These are phyloP conservation scores for Ananas comosus DNA, from an alignment of 176 grass and related monocot genomes.

Conservation along the genomic window DNA sequence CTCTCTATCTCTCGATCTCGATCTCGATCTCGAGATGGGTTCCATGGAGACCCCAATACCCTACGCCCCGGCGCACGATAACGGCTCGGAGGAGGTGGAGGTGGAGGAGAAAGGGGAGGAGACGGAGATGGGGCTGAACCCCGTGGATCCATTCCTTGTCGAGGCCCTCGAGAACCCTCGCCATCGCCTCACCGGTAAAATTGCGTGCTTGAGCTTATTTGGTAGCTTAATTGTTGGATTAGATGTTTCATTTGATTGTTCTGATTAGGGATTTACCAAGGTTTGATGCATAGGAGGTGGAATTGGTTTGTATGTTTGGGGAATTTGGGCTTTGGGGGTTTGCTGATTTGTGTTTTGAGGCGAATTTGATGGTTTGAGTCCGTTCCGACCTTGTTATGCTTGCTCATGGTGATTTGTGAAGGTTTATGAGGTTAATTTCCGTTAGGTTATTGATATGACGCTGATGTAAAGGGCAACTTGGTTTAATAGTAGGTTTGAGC, in stretches of 20 bases:
- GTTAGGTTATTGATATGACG: no score
- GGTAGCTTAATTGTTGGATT: conserved; percentile 13
- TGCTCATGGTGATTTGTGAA: no score
- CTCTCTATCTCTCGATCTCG: background rate
- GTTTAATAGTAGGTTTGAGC: no score
- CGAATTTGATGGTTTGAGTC: background rate
- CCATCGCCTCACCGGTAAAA: conserved; percentile 38
- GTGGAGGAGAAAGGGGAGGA: background rate
- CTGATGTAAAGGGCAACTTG: no score
- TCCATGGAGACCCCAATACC: background rate
- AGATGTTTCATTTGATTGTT: background rate
- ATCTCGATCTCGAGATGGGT: background rate
- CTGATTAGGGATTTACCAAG: background rate
- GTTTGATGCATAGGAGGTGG: background rate
- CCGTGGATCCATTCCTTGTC: conserved; percentile 37
- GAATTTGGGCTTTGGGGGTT: background rate
- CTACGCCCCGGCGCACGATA: background rate
- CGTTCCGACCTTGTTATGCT: background rate
- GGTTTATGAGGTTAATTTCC: no score
- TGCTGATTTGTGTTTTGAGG: conserved; percentile 3
- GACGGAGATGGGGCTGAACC: background rate
- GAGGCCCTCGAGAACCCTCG: conserved; percentile 46
- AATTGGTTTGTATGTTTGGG: background rate
- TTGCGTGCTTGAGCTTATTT: background rate
- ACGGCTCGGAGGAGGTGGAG: background rate